Conservation (phyloP, 148 eudicot genomes). For the Vaccinium macrocarpon region DNA sequence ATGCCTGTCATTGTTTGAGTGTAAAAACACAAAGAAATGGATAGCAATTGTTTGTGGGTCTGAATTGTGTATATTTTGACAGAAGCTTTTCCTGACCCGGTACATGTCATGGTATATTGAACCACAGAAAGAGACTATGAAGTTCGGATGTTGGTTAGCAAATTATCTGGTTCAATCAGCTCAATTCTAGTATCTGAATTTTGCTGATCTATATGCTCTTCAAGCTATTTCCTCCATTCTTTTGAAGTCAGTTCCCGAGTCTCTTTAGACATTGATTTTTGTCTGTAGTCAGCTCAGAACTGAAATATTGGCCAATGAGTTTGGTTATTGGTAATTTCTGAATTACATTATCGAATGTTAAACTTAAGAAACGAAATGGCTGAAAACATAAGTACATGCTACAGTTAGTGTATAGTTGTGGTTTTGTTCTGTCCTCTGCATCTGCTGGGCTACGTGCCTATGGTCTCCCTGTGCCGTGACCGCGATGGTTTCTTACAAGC, state of each 20-base stretch:
- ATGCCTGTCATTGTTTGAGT: background rate
- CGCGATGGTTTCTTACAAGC: background rate
- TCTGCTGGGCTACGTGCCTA: background rate
- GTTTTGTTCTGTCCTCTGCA: background rate
- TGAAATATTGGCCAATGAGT: background rate
- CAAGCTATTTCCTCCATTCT: background rate
- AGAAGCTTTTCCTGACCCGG: background rate
- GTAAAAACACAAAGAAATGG: background rate
- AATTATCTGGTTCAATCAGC: slow-evolving; percentile 16
- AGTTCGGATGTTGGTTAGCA: slow-evolving; percentile 9
- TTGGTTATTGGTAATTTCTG: background rate
- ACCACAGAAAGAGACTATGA: background rate
- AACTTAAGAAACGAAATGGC: background rate
- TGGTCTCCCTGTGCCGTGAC: background rate
- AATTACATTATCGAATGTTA: background rate
- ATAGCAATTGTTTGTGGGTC: background rate
- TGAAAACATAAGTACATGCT: background rate
- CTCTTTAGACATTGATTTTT: background rate
- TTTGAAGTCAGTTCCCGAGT: background rate
- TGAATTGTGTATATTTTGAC: background rate
- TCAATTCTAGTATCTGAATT: slow-evolving; percentile 15
- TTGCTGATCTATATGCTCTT: background rate
- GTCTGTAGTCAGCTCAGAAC: background rate
- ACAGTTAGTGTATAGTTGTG: background rate
- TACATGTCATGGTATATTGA: background rate